A percentile compares a stretch with the other conserved stretches of the same genome.
These are phyloP conservation scores for Lactuca saligna DNA, from an alignment of 129 eudicot species.

Conservation along the genomic window DNA sequence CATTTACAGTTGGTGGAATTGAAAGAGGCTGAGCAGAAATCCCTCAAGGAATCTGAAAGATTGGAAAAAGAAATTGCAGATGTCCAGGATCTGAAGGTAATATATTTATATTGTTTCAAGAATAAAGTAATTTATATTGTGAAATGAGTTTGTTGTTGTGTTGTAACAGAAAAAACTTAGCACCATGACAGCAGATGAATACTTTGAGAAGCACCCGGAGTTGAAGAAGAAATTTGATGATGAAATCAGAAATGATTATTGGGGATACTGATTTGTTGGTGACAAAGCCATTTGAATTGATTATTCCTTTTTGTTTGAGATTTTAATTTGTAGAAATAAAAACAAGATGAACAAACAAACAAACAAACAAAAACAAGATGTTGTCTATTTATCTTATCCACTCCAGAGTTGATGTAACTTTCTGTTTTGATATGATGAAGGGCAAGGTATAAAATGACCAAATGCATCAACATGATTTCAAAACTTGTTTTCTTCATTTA, in stretches of 20 bases:
- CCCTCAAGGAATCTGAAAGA: constrained; percentile 80
- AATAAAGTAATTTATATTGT: no score
- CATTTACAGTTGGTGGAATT: constrained; percentile 86
- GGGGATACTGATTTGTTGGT: constrained; percentile 68
- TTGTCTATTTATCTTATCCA: background rate
- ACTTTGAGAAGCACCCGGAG: constrained; percentile 93
- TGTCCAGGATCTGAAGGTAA: constrained; percentile 84
- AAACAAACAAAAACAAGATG: background rate
- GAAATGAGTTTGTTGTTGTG: background rate
- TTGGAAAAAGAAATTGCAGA: constrained; percentile 91
- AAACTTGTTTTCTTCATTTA: background rate
- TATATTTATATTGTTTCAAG: no score
- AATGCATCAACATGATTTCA: background rate
- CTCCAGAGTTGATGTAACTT: background rate
- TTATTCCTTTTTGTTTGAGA: background rate
- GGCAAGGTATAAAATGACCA: background rate
- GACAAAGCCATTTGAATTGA: constrained; percentile 9
- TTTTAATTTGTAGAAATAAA: background rate
- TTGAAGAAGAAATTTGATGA: constrained; percentile 90
- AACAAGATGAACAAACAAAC: background rate
- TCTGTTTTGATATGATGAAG: background rate
- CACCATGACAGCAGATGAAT: constrained; percentile 98
- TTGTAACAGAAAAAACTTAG: constrained; percentile 64
- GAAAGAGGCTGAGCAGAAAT: constrained; percentile 82
- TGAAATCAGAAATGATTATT: constrained; percentile 91